Conservation (phyloP, 176 grass and related monocot genomes). For the Carex parvula region DNA sequence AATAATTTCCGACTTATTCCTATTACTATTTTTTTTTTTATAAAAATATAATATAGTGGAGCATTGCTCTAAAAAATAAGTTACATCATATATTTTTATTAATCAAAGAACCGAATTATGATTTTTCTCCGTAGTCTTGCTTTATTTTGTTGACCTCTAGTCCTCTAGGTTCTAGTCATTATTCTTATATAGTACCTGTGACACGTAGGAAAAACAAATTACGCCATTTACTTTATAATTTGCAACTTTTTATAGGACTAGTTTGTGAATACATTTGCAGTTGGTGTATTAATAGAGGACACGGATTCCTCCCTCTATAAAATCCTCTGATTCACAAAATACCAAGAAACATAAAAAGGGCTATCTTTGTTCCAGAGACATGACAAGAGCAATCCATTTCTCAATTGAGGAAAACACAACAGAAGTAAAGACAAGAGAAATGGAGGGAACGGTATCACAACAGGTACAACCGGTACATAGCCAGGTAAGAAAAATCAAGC, state of each 20-base stretch:
- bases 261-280: background rate
- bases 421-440: background rate
- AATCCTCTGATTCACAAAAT: background rate
- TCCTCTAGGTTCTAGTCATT: background rate
- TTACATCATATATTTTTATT: background rate
- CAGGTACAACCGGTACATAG: constrained; percentile 54
- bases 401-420: constrained; percentile 26
- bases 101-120: background rate
- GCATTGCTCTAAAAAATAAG: background rate
- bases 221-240: background rate
- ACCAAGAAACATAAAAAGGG: background rate
- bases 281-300: constrained; percentile 13
- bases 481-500: constrained; percentile 69
- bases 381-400: constrained; percentile 26
- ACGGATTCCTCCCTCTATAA: constrained; percentile 12
- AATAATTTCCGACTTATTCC: too few relatives aligned
- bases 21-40: too few relatives aligned
- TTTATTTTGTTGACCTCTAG: background rate
- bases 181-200: background rate
- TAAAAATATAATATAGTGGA: too few relatives aligned
- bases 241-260: background rate
- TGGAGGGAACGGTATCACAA: background rate
- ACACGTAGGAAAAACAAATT: background rate
- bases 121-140: background rate
- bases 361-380: background rate